Conservation (phyloP, 2,329 filamentous ascomycete genomes). For the Plenodomus biglobosus region DNA sequence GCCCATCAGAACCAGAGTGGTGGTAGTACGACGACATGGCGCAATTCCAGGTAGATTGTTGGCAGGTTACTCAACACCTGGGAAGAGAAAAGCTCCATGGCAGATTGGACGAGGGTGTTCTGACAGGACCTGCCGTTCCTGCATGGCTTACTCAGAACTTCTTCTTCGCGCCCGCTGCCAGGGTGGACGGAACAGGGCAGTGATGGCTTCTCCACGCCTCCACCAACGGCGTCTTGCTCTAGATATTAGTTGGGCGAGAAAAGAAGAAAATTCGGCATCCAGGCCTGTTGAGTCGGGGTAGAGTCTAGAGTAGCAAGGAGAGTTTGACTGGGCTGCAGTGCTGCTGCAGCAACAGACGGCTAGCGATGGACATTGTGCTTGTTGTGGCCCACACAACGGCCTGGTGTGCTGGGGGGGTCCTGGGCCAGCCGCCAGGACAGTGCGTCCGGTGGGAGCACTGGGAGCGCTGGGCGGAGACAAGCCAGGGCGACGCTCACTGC, state of each 20-base stretch:
- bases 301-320: no score
- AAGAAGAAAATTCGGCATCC: constrained; percentile 24
- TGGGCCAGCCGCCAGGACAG: no score
- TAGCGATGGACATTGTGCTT: constrained; percentile 3
- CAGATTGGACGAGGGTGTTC: not conserved
- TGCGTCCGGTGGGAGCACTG: no score
- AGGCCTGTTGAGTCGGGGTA: constrained; percentile 13
- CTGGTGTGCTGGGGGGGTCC: constrained; percentile 13
- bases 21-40: constrained; percentile 20
- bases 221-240: constrained; percentile 16
- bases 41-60: not conserved
- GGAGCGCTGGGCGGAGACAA: no score
- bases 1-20: constrained; percentile 12
- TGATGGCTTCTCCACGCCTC: constrained; percentile 20
- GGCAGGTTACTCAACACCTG: constrained; percentile 3
- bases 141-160: constrained; percentile 25
- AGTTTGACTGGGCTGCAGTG: constrained; percentile 7
- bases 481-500: constrained; percentile 1
- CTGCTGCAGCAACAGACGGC: constrained; percentile 18
- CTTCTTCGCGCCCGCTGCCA: constrained; percentile 6
- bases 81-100: not conserved
- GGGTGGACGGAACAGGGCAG: constrained; percentile 5
- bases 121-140: constrained; percentile 19
- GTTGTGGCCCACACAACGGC: constrained; percentile 17
- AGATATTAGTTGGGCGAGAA: constrained; percentile 19